Conservation (phyloP, 768 basidiomycete genomes). For the Leccinum broughii region DNA sequence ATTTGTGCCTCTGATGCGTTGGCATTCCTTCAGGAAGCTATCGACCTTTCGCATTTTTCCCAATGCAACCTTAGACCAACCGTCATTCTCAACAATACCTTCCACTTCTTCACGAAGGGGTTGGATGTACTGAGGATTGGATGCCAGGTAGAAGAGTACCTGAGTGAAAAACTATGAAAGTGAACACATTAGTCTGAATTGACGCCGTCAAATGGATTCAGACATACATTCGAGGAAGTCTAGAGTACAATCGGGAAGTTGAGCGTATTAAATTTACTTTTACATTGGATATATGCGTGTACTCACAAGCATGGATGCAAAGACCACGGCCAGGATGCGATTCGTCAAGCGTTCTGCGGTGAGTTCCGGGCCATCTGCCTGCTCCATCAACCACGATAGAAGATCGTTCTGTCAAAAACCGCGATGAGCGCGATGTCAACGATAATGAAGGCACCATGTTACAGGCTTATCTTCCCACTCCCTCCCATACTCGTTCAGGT, state of each 20-base stretch:
- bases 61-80: slow-evolving; percentile 12
- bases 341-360: slow-evolving; percentile 23
- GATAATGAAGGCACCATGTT: neutral
- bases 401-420: slow-evolving; percentile 31
- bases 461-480: slow-evolving; percentile 5
- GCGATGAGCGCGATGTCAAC: neutral
- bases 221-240: slow-evolving; percentile 21
- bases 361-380: slow-evolving; percentile 20
- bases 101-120: neutral
- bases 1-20: neutral
- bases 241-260: slow-evolving; percentile 1
- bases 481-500: neutral
- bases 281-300: neutral
- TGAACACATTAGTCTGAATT: neutral
- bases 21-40: slow-evolving; percentile 31
- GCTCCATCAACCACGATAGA: slow-evolving; percentile 36
- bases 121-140: neutral
- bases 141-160: neutral
- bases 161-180: slow-evolving; percentile 29
- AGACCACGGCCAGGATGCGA: slow-evolving; percentile 12
- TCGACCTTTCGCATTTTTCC: slow-evolving; percentile 38
- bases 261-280: no score
- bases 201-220: neutral
- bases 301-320: slow-evolving; percentile 28
- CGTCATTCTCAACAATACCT: neutral